phyloP scores from a whole-genome alignment of 768 basidiomycete genomes.

The Albatrellus ellisii region DNA sequence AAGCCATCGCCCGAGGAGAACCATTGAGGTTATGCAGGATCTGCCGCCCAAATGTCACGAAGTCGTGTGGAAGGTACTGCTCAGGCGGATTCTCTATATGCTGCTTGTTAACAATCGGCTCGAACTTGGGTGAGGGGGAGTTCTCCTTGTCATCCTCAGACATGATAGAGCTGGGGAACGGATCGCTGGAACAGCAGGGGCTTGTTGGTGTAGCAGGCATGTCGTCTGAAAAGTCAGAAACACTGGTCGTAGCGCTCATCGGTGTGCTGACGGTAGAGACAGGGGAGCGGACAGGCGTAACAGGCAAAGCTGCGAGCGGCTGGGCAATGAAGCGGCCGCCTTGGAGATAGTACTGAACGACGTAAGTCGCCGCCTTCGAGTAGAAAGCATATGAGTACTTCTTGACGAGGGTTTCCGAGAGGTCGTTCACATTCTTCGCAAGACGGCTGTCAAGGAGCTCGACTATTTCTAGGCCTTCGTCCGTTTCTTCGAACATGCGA shows the following conservation, averaged over 20 bases:
- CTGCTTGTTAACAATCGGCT: constrained; percentile 62
- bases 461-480: constrained; percentile 73
- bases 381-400: constrained; percentile 98
- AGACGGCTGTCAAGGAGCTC: constrained; percentile 78
- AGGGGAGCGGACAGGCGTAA: constrained; percentile 43
- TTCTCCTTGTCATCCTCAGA: constrained; percentile 78
- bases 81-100: constrained; percentile 56
- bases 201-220: constrained; percentile 76
- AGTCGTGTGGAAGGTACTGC: constrained; percentile 72
- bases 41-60: constrained; percentile 64
- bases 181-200: constrained; percentile 38
- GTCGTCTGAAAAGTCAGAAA: constrained; percentile 70
- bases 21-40: constrained; percentile 69
- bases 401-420: constrained; percentile 93
- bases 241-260: constrained; percentile 57
- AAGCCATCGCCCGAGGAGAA: constrained; percentile 41
- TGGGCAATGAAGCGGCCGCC: constrained; percentile 62
- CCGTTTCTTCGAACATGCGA: constrained; percentile 72
- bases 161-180: constrained; percentile 45
- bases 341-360: constrained; percentile 87
- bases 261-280: constrained; percentile 55
- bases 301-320: constrained; percentile 36
- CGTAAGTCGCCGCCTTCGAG: constrained; percentile 88
- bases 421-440: constrained; percentile 77
- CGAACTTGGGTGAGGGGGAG: constrained; percentile 41